These are phyloP conservation scores for Harringtonia aguacate DNA, from an alignment of 2,329 filamentous ascomycete genomes.

Conservation along the genomic window DNA sequence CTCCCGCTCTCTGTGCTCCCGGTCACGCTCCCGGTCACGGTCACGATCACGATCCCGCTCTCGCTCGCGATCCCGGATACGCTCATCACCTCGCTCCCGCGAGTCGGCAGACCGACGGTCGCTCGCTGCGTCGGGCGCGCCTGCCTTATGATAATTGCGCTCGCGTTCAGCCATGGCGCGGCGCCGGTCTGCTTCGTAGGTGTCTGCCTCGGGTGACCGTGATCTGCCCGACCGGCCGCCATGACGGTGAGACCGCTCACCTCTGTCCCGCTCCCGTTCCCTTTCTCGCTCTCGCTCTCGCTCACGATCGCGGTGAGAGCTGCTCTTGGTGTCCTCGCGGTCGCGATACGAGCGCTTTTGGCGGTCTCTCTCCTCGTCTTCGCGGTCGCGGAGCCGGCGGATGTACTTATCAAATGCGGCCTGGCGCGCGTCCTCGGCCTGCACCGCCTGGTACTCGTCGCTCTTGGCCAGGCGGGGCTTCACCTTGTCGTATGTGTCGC, in stretches of 20 bases:
- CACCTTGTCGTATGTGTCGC: conserved; percentile 84
- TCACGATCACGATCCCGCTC: conserved; percentile 25
- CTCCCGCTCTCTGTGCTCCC: conserved; percentile 21
- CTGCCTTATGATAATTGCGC: conserved; percentile 78
- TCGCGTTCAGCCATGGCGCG: conserved; percentile 92
- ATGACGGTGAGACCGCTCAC: conserved; percentile 53
- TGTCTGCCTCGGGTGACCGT: conserved; percentile 82
- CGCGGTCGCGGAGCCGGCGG: conserved; percentile 81
- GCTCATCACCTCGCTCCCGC: conserved; percentile 16
- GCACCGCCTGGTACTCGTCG: conserved; percentile 74
- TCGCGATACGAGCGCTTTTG: conserved; percentile 40
- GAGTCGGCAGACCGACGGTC: conserved; percentile 30
- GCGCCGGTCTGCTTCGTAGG: conserved; percentile 90
- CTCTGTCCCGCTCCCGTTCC: conserved; percentile 3
- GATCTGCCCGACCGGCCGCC: conserved; percentile 45
- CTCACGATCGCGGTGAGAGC: conserved; percentile 37
- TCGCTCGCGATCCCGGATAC: too few relatives aligned
- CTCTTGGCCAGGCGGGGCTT: conserved; percentile 67
- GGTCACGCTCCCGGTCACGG: conserved; percentile 23
- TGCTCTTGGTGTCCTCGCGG: conserved; percentile 31
- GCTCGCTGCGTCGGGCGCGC: conserved; percentile 54
- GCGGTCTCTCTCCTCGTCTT: conserved; percentile 68
- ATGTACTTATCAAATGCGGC: conserved; percentile 87
- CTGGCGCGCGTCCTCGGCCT: conserved; percentile 71
- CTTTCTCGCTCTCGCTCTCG: conserved; percentile 26